These are phyloP conservation scores for Hyaloscypha variabilis DNA, from an alignment of 495 filamentous ascomycete species.

Conservation along the genomic window DNA sequence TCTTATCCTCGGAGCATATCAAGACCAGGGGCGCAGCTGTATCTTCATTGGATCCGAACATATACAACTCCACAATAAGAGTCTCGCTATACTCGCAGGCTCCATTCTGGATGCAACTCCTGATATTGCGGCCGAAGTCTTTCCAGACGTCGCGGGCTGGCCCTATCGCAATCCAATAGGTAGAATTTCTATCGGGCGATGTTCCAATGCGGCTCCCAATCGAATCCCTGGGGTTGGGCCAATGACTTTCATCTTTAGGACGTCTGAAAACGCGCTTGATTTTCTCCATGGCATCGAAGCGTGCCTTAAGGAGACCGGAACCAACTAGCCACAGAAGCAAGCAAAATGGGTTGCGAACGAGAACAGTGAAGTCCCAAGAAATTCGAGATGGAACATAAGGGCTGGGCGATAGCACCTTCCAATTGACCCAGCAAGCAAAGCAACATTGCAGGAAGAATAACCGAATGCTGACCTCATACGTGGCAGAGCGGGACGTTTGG, in stretches of 20 bases:
- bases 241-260: neutral
- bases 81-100: slow-evolving; percentile 3
- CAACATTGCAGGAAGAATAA: neutral
- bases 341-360: no score
- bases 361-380: no score
- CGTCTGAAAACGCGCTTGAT: slow-evolving; percentile 1
- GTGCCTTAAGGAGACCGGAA: no score
- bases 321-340: no score
- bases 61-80: slow-evolving; percentile 8
- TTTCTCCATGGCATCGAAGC: slow-evolving; percentile 8
- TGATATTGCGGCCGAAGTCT: slow-evolving; percentile 2
- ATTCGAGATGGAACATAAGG: no score
- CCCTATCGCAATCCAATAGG: slow-evolving; percentile 13
- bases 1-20: slow-evolving; percentile 6
- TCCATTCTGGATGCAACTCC: slow-evolving; percentile 4
- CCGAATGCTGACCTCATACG: neutral
- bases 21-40: slow-evolving; percentile 15
- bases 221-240: slow-evolving; percentile 13
- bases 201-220: slow-evolving; percentile 3
- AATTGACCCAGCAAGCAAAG: neutral
- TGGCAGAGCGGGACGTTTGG: neutral
- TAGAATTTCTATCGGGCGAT: slow-evolving; percentile 9
- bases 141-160: slow-evolving; percentile 9
- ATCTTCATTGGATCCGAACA: slow-evolving; percentile 13
- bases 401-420: no score